These are phyloP conservation scores for Collybia sordida DNA, from an alignment of 768 basidiomycete genomes.

Conservation along the genomic window DNA sequence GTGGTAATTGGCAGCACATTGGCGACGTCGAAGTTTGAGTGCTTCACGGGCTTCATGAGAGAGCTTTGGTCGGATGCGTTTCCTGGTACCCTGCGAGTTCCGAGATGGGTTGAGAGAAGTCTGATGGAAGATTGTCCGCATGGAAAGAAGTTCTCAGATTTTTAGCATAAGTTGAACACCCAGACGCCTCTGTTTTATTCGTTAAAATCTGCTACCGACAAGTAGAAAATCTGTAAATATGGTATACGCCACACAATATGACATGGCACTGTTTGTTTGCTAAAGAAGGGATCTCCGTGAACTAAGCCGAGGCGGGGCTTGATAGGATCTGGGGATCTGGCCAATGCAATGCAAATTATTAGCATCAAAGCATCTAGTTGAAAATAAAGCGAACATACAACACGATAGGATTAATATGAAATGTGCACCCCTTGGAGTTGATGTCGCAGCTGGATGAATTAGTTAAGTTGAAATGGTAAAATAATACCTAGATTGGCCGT, in stretches of 20 bases:
- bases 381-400: too few species aligned
- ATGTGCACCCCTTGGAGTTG: too few species aligned
- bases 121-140: not conserved
- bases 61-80: not conserved
- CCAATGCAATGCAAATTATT: too few species aligned
- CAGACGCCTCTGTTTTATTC: not conserved
- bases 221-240: constrained; percentile 1
- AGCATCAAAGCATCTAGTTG: too few species aligned
- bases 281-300: not conserved
- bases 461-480: too few species aligned
- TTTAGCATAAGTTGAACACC: not conserved
- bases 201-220: not conserved
- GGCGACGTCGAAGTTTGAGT: not conserved
- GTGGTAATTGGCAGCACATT: not conserved
- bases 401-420: too few species aligned
- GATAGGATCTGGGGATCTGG: not conserved
- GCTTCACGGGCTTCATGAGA: not conserved
- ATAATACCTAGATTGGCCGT: too few species aligned
- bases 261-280: not conserved
- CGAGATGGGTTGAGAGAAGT: not conserved
- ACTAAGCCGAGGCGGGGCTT: not conserved
- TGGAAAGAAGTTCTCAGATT: constrained; percentile 1
- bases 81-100: not conserved
- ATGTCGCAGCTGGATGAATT: too few species aligned
- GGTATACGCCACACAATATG: too few species aligned